Conservation (phyloP, 179 eudicot species). For the Sideroxylon spinosum region DNA sequence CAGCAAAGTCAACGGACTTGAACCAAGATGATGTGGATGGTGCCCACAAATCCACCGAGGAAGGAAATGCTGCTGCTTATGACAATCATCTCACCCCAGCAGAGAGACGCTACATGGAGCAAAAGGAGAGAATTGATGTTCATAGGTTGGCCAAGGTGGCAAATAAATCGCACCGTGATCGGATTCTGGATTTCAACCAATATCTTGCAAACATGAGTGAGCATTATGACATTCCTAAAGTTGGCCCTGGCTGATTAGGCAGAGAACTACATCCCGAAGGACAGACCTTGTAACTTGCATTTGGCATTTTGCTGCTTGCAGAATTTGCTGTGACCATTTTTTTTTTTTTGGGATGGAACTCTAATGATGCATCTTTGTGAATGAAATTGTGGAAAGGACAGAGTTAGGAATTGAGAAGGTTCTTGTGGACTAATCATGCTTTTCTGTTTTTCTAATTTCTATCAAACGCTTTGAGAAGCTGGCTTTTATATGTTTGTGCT, state of each 20-base stretch:
- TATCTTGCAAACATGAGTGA: slow-evolving; percentile 93
- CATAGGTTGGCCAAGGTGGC: slow-evolving; percentile 67
- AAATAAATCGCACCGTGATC: slow-evolving; percentile 87
- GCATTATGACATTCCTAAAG: slow-evolving; percentile 98
- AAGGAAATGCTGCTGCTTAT: slow-evolving; percentile 38
- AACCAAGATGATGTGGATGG: slow-evolving; percentile 32
- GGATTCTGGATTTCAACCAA: slow-evolving; percentile 86
- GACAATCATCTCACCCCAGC: slow-evolving; percentile 71
- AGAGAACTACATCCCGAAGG: not conserved
- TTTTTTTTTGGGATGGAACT: too few species aligned
- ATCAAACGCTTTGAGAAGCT: too few species aligned
- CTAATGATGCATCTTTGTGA: too few species aligned
- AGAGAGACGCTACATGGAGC: slow-evolving; percentile 92
- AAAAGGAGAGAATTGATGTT: slow-evolving; percentile 65
- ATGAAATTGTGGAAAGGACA: too few species aligned
- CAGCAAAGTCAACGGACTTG: slow-evolving; percentile 25
- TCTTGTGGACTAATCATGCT: too few species aligned
- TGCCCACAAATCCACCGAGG: slow-evolving; percentile 28
- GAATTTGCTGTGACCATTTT: too few species aligned
- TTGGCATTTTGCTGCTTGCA: not conserved
- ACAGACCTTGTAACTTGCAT: not conserved
- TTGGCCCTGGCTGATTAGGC: slow-evolving; percentile 72
- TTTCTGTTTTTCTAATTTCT: too few species aligned
- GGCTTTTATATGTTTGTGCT: too few species aligned
- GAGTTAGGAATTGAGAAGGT: too few species aligned